Base-by-base conservation (phyloP, 75 land plant genomes). In the Ceratopteris richardii region DNA sequence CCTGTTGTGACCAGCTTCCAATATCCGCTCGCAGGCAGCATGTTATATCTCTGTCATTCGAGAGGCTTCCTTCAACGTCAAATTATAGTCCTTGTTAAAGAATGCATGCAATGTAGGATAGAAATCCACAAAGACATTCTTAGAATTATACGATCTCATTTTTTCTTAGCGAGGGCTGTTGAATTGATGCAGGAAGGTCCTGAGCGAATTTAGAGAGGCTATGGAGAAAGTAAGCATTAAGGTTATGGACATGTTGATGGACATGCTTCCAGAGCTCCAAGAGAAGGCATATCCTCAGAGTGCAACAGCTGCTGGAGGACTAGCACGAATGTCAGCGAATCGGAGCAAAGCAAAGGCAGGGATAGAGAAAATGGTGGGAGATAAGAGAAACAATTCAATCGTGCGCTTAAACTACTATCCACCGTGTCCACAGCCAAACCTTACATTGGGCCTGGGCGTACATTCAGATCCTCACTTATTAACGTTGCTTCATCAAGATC, bases 401-500 rank as follows among this genome's bases (percentile, higher is more conserved):
- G 4, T 52, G 2, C 54, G 54, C 24, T 21, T 52, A 7, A 52
- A 79, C 58, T 61, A 69, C 46, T 79, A 79, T 39, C 78, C 74
- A 1, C 78, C 84, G 23, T 79, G 82, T 61, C 84, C 82, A 5
- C 44, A 73, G 41, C 74, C 84, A 0, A 60, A 64, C 1, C 47
- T 67, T 17, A 63, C 71, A 6, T 55, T 66, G 42, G 84, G 82
- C 0, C 52, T 66, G 0, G 65, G 54, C 52, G 23, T 64, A 1
- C 84, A 81, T 54, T 60, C 75, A 11, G 84, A 81, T 59, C 78
- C 75, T 19, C 21, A 42, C 33, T n/a, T 67, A 10, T n/a, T 79
- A 33, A 81, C 84, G 5, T 42, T 81, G 24, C 76, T 81, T n/a
- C 66, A 65, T 10, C 78, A 79, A 46, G 66, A 80, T 60, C 39